These are phyloP conservation scores for Globisporangium acanthophoron DNA, from an alignment of 352 stramenopile species.

Conservation along the genomic window DNA sequence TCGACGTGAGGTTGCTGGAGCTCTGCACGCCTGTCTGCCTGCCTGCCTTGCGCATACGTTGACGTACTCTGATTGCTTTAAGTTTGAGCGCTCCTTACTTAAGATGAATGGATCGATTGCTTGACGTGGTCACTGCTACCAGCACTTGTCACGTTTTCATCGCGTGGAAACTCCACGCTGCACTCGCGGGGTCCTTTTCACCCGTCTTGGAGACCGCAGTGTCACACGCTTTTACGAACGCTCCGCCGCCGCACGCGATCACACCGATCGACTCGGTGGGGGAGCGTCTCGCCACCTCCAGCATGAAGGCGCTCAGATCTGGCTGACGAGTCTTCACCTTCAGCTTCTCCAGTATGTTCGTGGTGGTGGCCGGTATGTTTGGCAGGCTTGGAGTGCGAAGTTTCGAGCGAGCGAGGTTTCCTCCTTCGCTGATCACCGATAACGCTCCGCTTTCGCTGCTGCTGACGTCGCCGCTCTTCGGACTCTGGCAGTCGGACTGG, in stretches of 20 bases:
- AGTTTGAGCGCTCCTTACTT: too few relatives aligned
- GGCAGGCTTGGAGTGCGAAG: too few relatives aligned
- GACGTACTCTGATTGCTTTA: neutral
- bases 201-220: slow-evolving; percentile 2
- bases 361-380: too few relatives aligned
- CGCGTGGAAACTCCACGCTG: neutral
- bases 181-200: neutral
- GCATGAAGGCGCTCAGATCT: slow-evolving; percentile 10
- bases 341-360: too few relatives aligned
- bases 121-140: too few relatives aligned
- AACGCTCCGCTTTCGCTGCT: too few relatives aligned
- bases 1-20: neutral
- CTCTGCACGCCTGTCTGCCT: neutral
- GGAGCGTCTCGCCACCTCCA: slow-evolving; percentile 10
- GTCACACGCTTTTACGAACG: slow-evolving; percentile 11
- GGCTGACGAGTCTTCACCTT: neutral
- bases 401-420: too few relatives aligned
- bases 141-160: too few relatives aligned
- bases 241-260: slow-evolving; percentile 16
- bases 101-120: too few relatives aligned
- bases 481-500: too few relatives aligned
- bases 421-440: too few relatives aligned
- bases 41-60: neutral
- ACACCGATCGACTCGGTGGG: slow-evolving; percentile 14
- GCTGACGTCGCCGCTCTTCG: too few relatives aligned